These are phyloP conservation scores for Phanerodontia chrysosporium DNA, from an alignment of 768 basidiomycete genomes.

Conservation along the genomic window DNA sequence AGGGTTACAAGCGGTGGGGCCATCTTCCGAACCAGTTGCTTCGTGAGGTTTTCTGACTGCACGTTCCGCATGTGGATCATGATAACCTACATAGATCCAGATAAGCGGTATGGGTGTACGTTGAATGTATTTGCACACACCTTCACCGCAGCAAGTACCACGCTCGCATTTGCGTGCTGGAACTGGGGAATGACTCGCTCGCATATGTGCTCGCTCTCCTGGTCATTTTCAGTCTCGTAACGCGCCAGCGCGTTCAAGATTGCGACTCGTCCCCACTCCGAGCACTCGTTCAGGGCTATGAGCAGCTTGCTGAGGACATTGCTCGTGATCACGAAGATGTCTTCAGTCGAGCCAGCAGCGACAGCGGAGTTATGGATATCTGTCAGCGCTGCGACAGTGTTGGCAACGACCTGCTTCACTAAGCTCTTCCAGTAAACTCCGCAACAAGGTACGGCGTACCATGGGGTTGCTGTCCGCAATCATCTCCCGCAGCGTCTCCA, in stretches of 20 bases:
- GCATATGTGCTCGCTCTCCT: conserved; percentile 98
- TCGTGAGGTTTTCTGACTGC: conserved; percentile 75
- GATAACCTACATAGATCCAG: conserved; percentile 75
- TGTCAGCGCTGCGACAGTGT: conserved; percentile 87
- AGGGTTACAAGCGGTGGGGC: conserved; percentile 94
- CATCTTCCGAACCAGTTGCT: conserved; percentile 91
- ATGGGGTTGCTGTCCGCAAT: conserved; percentile 95
- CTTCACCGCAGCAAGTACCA: conserved; percentile 95
- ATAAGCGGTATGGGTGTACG: background rate
- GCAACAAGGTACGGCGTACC: conserved; percentile 44
- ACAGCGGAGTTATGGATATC: conserved; percentile 83
- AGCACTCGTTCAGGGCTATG: conserved; percentile 95
- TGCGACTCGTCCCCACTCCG: conserved; percentile 97
- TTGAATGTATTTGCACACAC: conserved; percentile 30
- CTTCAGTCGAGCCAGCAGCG: conserved; percentile 55
- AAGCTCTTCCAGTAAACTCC: conserved; percentile 5
- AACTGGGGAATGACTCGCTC: conserved; percentile 98
- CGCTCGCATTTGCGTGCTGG: conserved; percentile 94
- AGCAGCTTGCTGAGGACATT: conserved; percentile 83
- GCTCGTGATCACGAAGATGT: conserved; percentile 79
- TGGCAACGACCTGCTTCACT: conserved; percentile 80
- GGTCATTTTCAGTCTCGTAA: conserved; percentile 80
- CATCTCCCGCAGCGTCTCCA: conserved; percentile 87
- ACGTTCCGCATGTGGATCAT: conserved; percentile 95
- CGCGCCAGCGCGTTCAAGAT: conserved; percentile 83